These are phyloP conservation scores for Fraxinus greggii DNA, from an alignment of 305 asterid species.

Conservation along the genomic window DNA sequence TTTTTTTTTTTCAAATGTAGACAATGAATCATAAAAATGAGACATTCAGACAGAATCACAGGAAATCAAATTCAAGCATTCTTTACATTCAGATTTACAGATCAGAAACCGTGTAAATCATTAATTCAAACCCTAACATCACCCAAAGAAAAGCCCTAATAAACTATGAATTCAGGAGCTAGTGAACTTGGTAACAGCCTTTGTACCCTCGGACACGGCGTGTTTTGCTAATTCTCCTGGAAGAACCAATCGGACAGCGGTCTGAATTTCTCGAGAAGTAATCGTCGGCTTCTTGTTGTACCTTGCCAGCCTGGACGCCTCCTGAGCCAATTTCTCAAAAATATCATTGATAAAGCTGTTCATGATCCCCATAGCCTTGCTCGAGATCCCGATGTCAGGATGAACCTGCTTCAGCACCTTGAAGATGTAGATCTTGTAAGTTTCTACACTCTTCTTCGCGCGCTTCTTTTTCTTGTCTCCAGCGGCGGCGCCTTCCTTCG, in stretches of 20 bases:
- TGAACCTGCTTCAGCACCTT: neutral
- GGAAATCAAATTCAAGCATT: neutral
- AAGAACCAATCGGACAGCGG: conserved; percentile 51
- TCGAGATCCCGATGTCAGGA: neutral
- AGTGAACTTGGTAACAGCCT: conserved; percentile 58
- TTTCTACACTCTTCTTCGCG: conserved; percentile 39
- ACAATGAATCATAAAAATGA: too few relatives aligned
- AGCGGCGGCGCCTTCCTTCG: neutral
- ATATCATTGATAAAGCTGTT: neutral
- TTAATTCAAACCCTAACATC: neutral
- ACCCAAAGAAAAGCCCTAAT: neutral
- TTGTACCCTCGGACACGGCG: conserved; percentile 34
- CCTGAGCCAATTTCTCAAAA: neutral
- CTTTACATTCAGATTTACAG: neutral
- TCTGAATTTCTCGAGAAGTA: conserved; percentile 50
- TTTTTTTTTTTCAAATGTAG: too few relatives aligned
- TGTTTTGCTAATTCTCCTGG: conserved; percentile 64
- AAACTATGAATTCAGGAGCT: conserved; percentile 32
- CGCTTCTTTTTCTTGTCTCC: conserved; percentile 57
- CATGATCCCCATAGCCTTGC: neutral
- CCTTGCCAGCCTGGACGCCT: neutral
- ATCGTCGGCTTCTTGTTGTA: neutral
- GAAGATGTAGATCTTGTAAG: conserved; percentile 64
- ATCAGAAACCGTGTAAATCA: neutral
- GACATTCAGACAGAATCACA: neutral